These are phyloP conservation scores for Lipomyces japonicus DNA, from an alignment of 805 yeast genomes.

Conservation along the genomic window DNA sequence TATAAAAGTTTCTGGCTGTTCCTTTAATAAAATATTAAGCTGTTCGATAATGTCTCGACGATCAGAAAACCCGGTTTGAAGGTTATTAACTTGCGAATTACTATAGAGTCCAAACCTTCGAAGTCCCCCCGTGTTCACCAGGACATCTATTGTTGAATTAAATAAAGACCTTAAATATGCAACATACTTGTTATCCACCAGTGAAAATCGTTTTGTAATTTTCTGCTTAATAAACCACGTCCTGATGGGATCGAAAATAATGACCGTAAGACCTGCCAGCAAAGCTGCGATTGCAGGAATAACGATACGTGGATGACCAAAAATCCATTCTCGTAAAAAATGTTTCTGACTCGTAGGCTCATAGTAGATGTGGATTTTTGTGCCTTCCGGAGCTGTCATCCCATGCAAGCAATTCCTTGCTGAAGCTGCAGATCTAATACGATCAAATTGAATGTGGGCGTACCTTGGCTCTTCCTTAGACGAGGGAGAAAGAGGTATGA, in stretches of 20 bases:
- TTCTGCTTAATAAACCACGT: constrained; percentile 71
- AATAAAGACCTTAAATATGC: constrained; percentile 33
- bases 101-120: constrained; percentile 1
- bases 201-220: constrained; percentile 46
- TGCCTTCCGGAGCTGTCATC: constrained; percentile 48
- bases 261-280: constrained; percentile 74
- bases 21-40: constrained; percentile 73
- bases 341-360: constrained; percentile 54
- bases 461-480: constrained; percentile 47
- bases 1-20: constrained; percentile 85
- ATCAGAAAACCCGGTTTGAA: constrained; percentile 55
- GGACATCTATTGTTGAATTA: constrained; percentile 3
- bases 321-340: constrained; percentile 53
- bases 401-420: constrained; percentile 93
- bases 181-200: constrained; percentile 31
- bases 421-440: constrained; percentile 65
- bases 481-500: constrained; percentile 52
- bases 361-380: constrained; percentile 72
- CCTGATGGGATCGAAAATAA: constrained; percentile 90
- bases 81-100: neutral
- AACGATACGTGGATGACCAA: constrained; percentile 75
- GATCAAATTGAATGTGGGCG: constrained; percentile 55
- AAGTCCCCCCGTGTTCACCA: constrained; percentile 10
- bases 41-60: constrained; percentile 64
- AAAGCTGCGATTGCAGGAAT: constrained; percentile 77